Evolutionary conservation across 768 basidiomycete species (phyloP).

Genomic region (Rhodotorula kratochvilovae): DNA sequence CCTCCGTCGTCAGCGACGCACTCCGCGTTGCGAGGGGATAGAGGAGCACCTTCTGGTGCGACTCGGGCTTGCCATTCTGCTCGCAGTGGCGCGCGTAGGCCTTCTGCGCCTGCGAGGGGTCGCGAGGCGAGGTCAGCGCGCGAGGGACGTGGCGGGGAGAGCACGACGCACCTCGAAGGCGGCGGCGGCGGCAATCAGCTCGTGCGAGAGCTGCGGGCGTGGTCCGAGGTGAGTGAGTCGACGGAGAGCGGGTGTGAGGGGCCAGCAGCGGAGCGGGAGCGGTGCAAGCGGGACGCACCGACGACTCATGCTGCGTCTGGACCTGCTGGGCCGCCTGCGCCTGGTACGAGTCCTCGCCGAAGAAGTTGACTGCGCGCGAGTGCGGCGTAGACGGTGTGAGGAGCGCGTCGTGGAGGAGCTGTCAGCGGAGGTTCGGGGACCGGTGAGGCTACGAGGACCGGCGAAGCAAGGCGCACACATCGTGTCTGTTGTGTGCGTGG

Average conservation of each 20-base stretch:
- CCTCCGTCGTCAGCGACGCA: too few relatives aligned
- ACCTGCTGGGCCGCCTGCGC: constrained; percentile 19
- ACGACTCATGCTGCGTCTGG: not conserved
- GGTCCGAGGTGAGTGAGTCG: not conserved
- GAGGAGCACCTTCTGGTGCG: constrained; percentile 12
- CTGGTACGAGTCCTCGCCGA: constrained; percentile 15
- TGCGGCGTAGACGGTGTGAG: too few relatives aligned
- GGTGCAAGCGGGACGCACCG: not conserved
- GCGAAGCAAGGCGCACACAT: too few relatives aligned
- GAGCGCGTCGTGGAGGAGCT: too few relatives aligned
- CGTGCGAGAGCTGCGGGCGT: not conserved
- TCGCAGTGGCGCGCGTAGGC: constrained; percentile 15
- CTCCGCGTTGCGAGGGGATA: too few relatives aligned
- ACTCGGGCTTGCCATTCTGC: constrained; percentile 20
- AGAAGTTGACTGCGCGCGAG: not conserved
- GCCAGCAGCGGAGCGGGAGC: too few relatives aligned
- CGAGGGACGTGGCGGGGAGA: not conserved
- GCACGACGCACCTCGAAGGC: constrained; percentile 8
- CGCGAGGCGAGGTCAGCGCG: too few relatives aligned
- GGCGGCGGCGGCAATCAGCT: constrained; percentile 12
- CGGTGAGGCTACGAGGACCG: too few relatives aligned
- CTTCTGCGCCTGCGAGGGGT: constrained; percentile 3
- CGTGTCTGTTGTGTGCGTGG: too few relatives aligned
- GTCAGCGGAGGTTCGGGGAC: too few relatives aligned
- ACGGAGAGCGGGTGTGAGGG: not conserved